Percentiles rank a stretch among this genome's conserved stretches.
Conservation (phyloP, 192 early-diverging fungal species). For the Geranomyces michiganensis region DNA sequence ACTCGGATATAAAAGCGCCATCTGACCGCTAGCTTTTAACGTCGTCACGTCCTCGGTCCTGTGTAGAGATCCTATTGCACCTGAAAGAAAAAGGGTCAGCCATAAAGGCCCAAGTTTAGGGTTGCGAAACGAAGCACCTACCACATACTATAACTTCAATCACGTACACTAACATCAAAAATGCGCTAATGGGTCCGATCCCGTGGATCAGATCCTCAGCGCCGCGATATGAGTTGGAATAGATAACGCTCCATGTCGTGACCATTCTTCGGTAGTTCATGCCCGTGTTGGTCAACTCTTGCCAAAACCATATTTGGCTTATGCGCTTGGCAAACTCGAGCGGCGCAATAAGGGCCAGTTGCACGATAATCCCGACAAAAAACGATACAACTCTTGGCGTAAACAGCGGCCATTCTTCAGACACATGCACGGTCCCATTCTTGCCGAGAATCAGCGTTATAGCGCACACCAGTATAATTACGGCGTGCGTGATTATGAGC, state of each 20-base stretch:
- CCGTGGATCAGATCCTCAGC: not conserved
- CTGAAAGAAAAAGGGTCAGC: not conserved
- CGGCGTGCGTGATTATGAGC: not conserved
- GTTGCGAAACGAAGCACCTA: too few species aligned
- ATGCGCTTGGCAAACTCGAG: not conserved
- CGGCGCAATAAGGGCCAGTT: not conserved
- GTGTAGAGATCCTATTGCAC: not conserved
- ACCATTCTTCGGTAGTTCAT: not conserved
- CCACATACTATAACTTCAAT: not conserved
- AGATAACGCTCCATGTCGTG: not conserved
- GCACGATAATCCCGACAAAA: not conserved
- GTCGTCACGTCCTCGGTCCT: not conserved
- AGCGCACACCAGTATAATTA: not conserved
- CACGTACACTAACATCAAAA: not conserved
- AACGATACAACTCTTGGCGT: not conserved
- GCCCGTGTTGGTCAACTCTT: not conserved
- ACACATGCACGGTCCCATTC: not conserved
- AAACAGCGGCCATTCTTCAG: not conserved
- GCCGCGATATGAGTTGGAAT: constrained; percentile 1
- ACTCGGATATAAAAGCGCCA: not conserved
- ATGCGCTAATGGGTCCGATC: not conserved
- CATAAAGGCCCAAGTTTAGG: too few species aligned
- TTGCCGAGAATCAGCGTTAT: not conserved
- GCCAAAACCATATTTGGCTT: not conserved
- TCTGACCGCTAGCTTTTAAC: not conserved